Evolutionary conservation across 495 filamentous ascomycete species (phyloP).

Genomic region (Neurospora hispaniola): DNA sequence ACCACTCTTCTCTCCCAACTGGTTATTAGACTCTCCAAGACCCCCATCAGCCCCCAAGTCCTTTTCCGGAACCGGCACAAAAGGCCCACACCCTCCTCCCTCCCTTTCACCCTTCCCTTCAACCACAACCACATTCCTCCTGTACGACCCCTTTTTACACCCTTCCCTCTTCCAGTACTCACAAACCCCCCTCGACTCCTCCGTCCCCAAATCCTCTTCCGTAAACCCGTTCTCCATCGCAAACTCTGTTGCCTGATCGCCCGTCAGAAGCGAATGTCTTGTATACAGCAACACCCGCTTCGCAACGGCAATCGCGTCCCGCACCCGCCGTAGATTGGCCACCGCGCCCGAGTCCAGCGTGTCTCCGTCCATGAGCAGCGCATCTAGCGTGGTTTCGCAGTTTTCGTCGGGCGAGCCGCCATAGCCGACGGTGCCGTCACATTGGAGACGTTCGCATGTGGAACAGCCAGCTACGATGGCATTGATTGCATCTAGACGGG

Average conservation of each 20-base stretch:
- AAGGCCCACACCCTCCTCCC: conserved; percentile 29
- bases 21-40: not conserved
- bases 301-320: conserved; percentile 33
- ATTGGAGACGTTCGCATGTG: conserved; percentile 34
- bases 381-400: conserved; percentile 40
- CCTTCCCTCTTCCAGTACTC: conserved; percentile 24
- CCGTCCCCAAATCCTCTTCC: conserved; percentile 28
- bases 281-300: conserved; percentile 35
- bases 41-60: not conserved
- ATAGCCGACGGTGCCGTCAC: conserved; percentile 37
- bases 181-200: conserved; percentile 23
- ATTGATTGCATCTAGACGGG: conserved; percentile 20
- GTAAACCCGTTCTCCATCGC: conserved; percentile 33
- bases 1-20: not conserved
- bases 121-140: conserved; percentile 28
- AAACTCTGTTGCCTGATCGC: conserved; percentile 36
- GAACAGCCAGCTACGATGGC: conserved; percentile 34
- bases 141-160: conserved; percentile 31
- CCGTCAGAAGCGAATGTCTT: conserved; percentile 34
- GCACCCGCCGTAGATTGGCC: conserved; percentile 32
- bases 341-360: conserved; percentile 37
- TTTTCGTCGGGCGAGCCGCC: conserved; percentile 37
- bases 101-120: not conserved
- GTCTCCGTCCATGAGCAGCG: conserved; percentile 35
- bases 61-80: conserved; percentile 14